Conservation (phyloP, 2,329 filamentous ascomycete genomes). For the Claviceps purpurea region DNA sequence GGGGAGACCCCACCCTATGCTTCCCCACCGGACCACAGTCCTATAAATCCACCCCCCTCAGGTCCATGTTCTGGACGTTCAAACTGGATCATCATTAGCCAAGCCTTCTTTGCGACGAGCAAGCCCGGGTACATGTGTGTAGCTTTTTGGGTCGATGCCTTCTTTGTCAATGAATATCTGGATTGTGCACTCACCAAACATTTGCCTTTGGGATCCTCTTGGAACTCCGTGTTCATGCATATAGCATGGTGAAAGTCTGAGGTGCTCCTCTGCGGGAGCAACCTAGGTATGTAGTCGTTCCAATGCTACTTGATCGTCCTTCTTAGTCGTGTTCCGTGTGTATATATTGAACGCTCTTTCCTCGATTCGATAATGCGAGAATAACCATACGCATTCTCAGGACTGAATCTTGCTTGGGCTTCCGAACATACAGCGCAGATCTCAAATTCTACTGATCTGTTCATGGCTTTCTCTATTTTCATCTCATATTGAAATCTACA, state of each 20-base stretch:
- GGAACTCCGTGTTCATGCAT: slow-evolving; percentile 25
- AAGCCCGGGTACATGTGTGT: not conserved
- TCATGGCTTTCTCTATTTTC: not conserved
- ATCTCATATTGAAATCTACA: not conserved
- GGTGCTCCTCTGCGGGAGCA: slow-evolving; percentile 7
- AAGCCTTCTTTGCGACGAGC: not conserved
- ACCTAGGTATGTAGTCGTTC: slow-evolving; percentile 1
- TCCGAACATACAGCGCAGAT: not conserved
- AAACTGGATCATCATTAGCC: not conserved
- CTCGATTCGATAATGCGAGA: not conserved
- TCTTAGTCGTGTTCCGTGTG: not conserved
- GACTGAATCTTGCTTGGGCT: not conserved
- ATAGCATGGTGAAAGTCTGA: slow-evolving; percentile 13
- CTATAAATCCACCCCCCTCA: not conserved
- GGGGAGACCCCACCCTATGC: not conserved
- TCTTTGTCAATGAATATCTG: slow-evolving; percentile 8
- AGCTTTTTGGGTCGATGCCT: not conserved
- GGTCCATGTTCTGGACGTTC: slow-evolving; percentile 1
- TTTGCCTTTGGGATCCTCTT: slow-evolving; percentile 19
- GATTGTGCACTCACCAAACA: slow-evolving; percentile 9
- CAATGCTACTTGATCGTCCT: not conserved
- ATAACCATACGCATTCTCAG: not conserved
- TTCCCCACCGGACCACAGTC: slow-evolving; percentile 1
- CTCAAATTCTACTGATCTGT: not conserved
- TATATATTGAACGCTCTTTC: slow-evolving; percentile 3